phyloP scores from a whole-genome alignment of 352 stramenopile genomes.

The Globisporangium perplexum region DNA sequence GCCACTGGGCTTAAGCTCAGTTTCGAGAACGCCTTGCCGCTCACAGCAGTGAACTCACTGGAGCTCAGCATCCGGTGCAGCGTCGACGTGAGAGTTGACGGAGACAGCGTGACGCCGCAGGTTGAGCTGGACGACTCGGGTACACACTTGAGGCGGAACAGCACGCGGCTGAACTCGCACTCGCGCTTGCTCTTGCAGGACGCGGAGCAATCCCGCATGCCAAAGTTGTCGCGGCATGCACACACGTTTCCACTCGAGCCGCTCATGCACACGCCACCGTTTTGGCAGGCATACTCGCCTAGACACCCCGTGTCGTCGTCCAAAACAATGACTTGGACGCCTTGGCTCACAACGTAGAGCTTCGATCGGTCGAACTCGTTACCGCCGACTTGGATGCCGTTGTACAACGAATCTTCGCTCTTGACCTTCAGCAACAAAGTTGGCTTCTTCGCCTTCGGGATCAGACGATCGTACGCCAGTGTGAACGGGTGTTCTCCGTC shows the following conservation, averaged over 20 bases:
- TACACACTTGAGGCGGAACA: constrained; percentile 32
- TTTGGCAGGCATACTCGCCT: constrained; percentile 51
- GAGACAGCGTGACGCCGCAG: constrained; percentile 33
- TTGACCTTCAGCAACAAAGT: constrained; percentile 32
- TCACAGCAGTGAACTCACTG: constrained; percentile 25
- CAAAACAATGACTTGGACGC: constrained; percentile 35
- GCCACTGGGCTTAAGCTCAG: constrained; percentile 28
- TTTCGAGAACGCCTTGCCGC: constrained; percentile 29
- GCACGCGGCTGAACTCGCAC: constrained; percentile 46
- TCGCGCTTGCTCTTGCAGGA: constrained; percentile 31
- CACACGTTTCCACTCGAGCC: constrained; percentile 27
- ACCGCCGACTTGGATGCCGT: constrained; percentile 32
- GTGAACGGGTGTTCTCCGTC: constrained; percentile 51
- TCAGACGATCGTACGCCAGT: constrained; percentile 35
- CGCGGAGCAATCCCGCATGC: constrained; percentile 49
- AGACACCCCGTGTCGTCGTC: constrained; percentile 68
- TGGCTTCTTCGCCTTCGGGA: constrained; percentile 49
- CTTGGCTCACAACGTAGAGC: constrained; percentile 32
- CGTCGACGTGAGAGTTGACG: constrained; percentile 30
- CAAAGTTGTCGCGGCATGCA: constrained; percentile 38
- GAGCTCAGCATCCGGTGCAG: constrained; percentile 52
- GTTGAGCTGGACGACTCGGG: constrained; percentile 16
- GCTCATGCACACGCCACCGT: constrained; percentile 31
- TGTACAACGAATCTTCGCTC: constrained; percentile 37
- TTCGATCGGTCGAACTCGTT: constrained; percentile 32